Conservation (phyloP, 1,284 basidiomycete species). For the Fomes fomentarius region DNA sequence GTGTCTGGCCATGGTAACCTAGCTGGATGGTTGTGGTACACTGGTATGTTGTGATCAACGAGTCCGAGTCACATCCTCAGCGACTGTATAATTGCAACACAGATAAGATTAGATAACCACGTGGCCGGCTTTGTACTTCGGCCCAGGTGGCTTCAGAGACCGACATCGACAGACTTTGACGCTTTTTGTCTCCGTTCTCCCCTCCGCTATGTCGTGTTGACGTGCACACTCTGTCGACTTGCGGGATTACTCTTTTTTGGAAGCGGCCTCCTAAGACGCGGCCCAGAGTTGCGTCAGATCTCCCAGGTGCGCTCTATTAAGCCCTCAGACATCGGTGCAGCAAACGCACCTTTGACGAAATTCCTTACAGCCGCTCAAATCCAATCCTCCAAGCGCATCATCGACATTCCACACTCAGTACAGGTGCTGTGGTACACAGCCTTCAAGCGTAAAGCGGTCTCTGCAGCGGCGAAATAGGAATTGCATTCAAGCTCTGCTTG, state of each 20-base stretch:
- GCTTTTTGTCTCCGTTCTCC: constrained; percentile 11
- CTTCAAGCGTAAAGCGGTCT: neutral
- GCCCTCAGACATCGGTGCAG: too few relatives aligned
- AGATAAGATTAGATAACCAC: constrained; percentile 27
- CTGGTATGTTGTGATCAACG: too few relatives aligned
- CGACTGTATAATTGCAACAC: neutral
- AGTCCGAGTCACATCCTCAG: too few relatives aligned
- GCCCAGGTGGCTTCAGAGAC: constrained; percentile 9
- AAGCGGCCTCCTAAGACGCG: neutral
- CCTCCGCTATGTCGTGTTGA: constrained; percentile 4
- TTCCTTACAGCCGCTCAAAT: neutral
- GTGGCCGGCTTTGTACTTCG: constrained; percentile 17
- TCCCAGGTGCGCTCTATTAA: too few relatives aligned
- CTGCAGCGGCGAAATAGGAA: neutral
- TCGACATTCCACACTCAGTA: neutral
- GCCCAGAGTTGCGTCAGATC: neutral
- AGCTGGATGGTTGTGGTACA: too few relatives aligned
- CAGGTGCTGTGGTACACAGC: too few relatives aligned
- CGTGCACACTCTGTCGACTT: neutral
- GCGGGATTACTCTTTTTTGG: neutral
- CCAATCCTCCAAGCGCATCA: neutral
- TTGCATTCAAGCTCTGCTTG: neutral
- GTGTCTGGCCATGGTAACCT: too few relatives aligned
- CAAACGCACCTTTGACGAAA: neutral
- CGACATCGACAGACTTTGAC: constrained; percentile 7